Evolutionary conservation across 2,329 filamentous ascomycete species (phyloP), one percentile per base, ranked within the genome.

Genomic region (Nigrospora osmanthi): DNA sequence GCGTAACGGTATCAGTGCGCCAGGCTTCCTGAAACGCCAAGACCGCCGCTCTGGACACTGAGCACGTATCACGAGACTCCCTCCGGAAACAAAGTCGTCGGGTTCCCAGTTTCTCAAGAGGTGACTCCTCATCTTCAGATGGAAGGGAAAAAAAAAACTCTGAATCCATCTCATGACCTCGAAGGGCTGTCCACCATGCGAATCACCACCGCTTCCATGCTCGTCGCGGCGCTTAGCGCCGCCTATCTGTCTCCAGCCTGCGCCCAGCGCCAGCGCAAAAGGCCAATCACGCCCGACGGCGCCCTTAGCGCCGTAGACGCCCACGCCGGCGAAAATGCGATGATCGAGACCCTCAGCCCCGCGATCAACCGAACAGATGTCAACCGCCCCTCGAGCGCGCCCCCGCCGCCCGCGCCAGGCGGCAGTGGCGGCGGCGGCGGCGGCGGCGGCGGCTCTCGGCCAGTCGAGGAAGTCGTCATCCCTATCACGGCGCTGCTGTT

Each of bases 401-500:
- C 40, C 43, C 41, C n/a, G 38, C 35, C 39, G 23, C 39, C n/a
- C n/a, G 30, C 42, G 55, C 63, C 47, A 58, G 19, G 19, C 19
- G 19, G 19, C 6, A 23, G 19, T n/a, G n/a, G n/a, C n/a, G n/a
- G n/a, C n/a, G n/a, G n/a, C n/a, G n/a, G n/a, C n/a, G n/a, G n/a
- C n/a, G n/a, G n/a, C n/a, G 19, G 19, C 19, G 19, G 19, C 6
- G 6, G 19, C 19, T 4, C 19, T 23, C 23, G 32, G 11, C 43
- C 49, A 42, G 34, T 42, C 3, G 54, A 56, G 16, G 62, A 66
- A 1, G 58, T 66, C 19, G 58, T 66, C 19, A 62, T 78, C 16
- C 67, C 69, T 30, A 75, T 76, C 52, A 68, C 66, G 0, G 64
- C 75, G 32, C 69, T 68, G 3, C 66, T 78, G 42, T 67, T 62